A percentile compares a stretch with the other conserved stretches of the same genome.
These are phyloP conservation scores for Colletotrichum eleusines DNA, from an alignment of 2,329 filamentous ascomycete genomes.

Conservation along the genomic window DNA sequence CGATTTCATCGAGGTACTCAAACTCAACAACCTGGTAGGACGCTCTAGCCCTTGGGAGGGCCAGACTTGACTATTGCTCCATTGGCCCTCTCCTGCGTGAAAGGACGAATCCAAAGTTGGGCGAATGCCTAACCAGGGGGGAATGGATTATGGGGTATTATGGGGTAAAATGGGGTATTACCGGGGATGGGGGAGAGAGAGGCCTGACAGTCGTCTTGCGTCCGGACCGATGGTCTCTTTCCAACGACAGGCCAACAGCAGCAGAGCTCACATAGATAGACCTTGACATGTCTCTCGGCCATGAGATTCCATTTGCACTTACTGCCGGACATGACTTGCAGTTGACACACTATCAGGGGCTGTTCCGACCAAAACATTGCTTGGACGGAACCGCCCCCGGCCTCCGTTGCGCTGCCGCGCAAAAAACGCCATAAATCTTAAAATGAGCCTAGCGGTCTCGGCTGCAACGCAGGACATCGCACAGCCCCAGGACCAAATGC, in stretches of 20 bases:
- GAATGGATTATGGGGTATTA: neutral
- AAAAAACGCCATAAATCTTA: neutral
- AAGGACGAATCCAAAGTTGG: neutral
- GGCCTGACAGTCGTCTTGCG: neutral
- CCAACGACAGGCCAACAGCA: neutral
- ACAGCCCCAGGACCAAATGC: neutral
- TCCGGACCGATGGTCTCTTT: neutral
- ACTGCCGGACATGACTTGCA: too few relatives aligned
- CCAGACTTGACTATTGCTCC: neutral
- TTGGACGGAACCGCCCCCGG: neutral
- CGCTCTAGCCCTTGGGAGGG: conserved; percentile 15
- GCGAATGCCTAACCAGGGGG: conserved; percentile 9
- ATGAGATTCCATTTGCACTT: too few relatives aligned
- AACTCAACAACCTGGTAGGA: neutral
- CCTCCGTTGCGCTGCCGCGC: neutral
- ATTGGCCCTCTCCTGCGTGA: conserved; percentile 14
- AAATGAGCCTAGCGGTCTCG: conserved; percentile 1
- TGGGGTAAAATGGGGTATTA: too few relatives aligned
- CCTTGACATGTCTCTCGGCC: neutral
- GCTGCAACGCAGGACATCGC: neutral
- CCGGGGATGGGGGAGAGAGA: neutral
- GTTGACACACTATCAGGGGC: neutral
- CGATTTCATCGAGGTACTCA: neutral
- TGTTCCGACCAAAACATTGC: neutral
- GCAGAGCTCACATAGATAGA: neutral